phyloP scores from a whole-genome alignment of 345 rosid species.

The Sonneratia alba region DNA sequence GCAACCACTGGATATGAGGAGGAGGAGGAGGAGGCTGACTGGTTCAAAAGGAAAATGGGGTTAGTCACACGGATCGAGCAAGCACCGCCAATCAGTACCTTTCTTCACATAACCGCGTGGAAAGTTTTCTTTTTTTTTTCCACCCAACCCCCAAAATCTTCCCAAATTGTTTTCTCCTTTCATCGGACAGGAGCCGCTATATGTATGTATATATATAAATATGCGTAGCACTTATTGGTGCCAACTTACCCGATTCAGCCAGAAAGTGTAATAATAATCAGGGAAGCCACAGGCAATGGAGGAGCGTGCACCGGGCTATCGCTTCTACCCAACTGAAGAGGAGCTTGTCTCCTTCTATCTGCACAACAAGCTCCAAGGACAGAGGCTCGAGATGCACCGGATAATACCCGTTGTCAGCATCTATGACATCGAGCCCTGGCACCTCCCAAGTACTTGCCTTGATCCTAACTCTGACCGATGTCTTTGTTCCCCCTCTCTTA shows the following conservation, averaged over 20 bases:
- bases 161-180: constrained; percentile 7
- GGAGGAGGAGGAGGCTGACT: constrained; percentile 19
- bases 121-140: constrained; percentile 8
- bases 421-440: constrained; percentile 55
- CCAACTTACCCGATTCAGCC: not conserved
- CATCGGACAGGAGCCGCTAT: not conserved
- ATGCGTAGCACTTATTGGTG: not conserved
- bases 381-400: constrained; percentile 33
- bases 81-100: not conserved
- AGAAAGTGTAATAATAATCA: not conserved
- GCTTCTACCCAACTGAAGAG: constrained; percentile 91
- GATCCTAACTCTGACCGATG: not conserved
- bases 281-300: constrained; percentile 13
- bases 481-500: not conserved
- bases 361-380: constrained; percentile 54
- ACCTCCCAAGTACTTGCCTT: constrained; percentile 55
- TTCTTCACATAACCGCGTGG: constrained; percentile 41
- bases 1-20: not conserved
- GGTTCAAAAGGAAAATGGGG: constrained; percentile 19
- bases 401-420: constrained; percentile 57
- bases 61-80: not conserved
- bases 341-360: constrained; percentile 79
- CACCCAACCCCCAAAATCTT: constrained; percentile 11
- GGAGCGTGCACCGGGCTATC: constrained; percentile 42
- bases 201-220: not conserved